Evolutionary conservation across 345 rosid species (phyloP), one percentile per base, ranked within the genome.

Genomic region (Capsella bursapastoris): DNA sequence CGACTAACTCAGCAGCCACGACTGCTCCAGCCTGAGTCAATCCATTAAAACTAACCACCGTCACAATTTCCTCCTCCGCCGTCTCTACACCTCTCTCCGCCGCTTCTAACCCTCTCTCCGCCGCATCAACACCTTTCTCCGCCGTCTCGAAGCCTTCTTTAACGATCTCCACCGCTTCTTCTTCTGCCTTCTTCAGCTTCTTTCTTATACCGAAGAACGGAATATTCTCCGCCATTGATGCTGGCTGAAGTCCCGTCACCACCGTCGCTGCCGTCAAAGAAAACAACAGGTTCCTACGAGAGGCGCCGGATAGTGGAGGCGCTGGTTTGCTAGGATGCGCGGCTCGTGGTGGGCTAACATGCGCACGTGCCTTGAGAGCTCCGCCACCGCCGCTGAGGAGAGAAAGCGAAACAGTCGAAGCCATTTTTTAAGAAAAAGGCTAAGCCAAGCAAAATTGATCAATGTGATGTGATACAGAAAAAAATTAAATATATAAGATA

Each of bases 1-100:
- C 98, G 12, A 88, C 72, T 4, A 78, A 81, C 84, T 93, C 97
- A 5, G 97, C 97, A 47, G 79, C 94, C 5, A 81, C 90, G 71
- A 89, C 97, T 0, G 61, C 84, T 22, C 91, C 94, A 0, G 98
- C 97, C 84, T 90, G 98, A 10, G 92, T 89, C 61, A 88, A n/a
- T 14, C 84, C 92, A 5, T 85, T 88, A 13, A 87, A 88, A 71
- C 87, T 78, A 73, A 81, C 82, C 2, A 81, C 91, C 55, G 83
- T 63, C 69, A 73, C 87, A 1, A 91, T 55, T 13, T 71, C 84
- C 67, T 28, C 82, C 83, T 89, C 96, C 6, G 84, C 90, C 75
- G 80, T 44, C 74, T 80, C 80, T 40, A 92, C 67, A 22, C 87
- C 90, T 68, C 13, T 84, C 85, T 92, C 97, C n/a, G 84, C 90